Evolutionary conservation across 495 filamentous ascomycete species (phyloP).

Genomic region (Trichoderma erinaceum): DNA sequence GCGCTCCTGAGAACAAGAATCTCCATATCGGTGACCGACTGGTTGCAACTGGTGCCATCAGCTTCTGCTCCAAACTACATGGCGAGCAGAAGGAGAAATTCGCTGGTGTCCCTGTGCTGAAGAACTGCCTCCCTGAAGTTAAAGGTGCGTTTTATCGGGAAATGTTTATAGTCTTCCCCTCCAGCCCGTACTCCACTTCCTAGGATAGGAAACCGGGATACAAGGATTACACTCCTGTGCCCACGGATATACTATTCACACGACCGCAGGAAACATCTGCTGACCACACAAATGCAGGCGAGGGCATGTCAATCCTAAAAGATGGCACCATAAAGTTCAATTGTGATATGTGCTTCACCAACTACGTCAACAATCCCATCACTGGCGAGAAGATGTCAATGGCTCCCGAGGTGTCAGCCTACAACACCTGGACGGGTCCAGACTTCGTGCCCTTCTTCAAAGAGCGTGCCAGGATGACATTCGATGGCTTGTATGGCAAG

Average conservation of each 20-base stretch:
- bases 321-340: slow-evolving; percentile 27
- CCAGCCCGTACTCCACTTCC: background rate
- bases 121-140: slow-evolving; percentile 20
- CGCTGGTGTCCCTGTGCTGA: slow-evolving; percentile 24
- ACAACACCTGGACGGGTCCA: slow-evolving; percentile 19
- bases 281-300: slow-evolving; percentile 20
- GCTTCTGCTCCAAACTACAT: slow-evolving; percentile 30
- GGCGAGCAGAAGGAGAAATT: slow-evolving; percentile 25
- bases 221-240: background rate
- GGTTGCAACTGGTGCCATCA: slow-evolving; percentile 43
- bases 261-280: background rate
- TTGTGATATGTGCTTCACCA: slow-evolving; percentile 29
- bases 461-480: slow-evolving; percentile 15
- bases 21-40: slow-evolving; percentile 43
- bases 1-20: slow-evolving; percentile 36
- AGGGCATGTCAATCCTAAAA: slow-evolving; percentile 24
- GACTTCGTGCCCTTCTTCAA: slow-evolving; percentile 24
- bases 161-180: background rate
- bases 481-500: slow-evolving; percentile 20
- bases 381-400: slow-evolving; percentile 22
- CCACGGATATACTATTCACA: background rate
- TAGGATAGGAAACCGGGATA: background rate
- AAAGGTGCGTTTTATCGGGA: slow-evolving; percentile 18
- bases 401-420: slow-evolving; percentile 15
- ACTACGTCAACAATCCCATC: slow-evolving; percentile 13